Conservation (phyloP, 2,329 filamentous ascomycete genomes). For the Chaetomiaceae sp. region DNA sequence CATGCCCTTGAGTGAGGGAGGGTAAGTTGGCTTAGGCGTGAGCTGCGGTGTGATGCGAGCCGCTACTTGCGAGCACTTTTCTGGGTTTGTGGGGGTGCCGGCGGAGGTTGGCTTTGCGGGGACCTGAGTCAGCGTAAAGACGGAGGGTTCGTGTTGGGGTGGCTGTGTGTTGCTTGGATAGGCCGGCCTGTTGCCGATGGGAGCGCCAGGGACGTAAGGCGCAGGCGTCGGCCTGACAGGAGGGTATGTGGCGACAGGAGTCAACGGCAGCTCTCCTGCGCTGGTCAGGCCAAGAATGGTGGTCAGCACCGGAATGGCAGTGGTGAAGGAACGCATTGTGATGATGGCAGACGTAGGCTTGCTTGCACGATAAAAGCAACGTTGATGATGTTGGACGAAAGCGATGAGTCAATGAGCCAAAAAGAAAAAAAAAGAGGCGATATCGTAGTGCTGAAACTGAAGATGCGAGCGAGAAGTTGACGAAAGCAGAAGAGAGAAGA, state of each 20-base stretch:
- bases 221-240: background rate
- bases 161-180: background rate
- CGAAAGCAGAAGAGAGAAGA: background rate
- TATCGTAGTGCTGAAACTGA: background rate
- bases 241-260: background rate
- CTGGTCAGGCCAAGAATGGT: slow-evolving; percentile 4
- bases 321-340: slow-evolving; percentile 10
- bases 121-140: slow-evolving; percentile 8
- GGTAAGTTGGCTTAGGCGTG: slow-evolving; percentile 8
- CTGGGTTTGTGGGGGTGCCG: background rate
- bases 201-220: background rate
- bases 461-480: slow-evolving; percentile 9
- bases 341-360: background rate
- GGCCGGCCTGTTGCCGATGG: background rate
- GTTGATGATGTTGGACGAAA: slow-evolving; percentile 2
- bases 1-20: background rate
- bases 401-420: background rate
- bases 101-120: background rate
- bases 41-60: slow-evolving; percentile 12
- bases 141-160: background rate
- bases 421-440: background rate
- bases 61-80: slow-evolving; percentile 7
- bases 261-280: background rate
- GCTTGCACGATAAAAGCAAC: background rate
- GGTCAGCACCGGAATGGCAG: slow-evolving; percentile 7